Evolutionary conservation across 495 filamentous ascomycete genomes (phyloP), one percentile per base, ranked within the genome.

Genomic region (Neurospora intermedia): DNA sequence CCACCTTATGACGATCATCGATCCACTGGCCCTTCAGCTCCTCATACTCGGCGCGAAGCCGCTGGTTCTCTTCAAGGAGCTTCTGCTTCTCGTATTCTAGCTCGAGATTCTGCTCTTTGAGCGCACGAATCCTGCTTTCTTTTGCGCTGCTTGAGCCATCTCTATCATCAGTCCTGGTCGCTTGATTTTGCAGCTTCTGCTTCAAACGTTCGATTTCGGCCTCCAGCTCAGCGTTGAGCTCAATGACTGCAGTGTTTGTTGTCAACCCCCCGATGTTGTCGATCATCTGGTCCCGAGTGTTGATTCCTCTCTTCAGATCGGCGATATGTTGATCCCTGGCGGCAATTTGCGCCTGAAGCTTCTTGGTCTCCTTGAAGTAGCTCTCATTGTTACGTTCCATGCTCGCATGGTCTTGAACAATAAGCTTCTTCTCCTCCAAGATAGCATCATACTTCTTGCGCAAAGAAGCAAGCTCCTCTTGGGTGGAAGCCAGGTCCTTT

Each of bases 351-450:
- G 81, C 78, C 46, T 84, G 82, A 13, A 85, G 78, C 71, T 76
- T 77, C 74, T 84, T 83, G 78, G 83, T 85, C 73, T 85, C 81
- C 75, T 80, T 82, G 75, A 82, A 84, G 43, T 85, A 83, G 27
- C 74, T 78, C 20, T 86, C 83, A 70, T 86, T 85, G 70, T 83
- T 82, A 18, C 80, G 81, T 73, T 83, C 84, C 48, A 86, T 79
- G 75, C 81, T 82, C 15, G 77, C 75, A 62, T 84, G 81, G 66
- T 86, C 84, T 43, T 84, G 76, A 31, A 78, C 77, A 35, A 85
- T 74, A 6, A 81, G 43, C 35, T 71, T 70, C 75, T 83, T 84
- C 75, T 86, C 83, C 45, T 82, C 77, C 69, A 82, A 70, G 1
- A 81, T 70, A 13, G 70, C 69, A 43, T 80, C 77, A 27, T 75